Conservation (phyloP, 73 alveolate species). For the Tetrahymena elliotti region DNA sequence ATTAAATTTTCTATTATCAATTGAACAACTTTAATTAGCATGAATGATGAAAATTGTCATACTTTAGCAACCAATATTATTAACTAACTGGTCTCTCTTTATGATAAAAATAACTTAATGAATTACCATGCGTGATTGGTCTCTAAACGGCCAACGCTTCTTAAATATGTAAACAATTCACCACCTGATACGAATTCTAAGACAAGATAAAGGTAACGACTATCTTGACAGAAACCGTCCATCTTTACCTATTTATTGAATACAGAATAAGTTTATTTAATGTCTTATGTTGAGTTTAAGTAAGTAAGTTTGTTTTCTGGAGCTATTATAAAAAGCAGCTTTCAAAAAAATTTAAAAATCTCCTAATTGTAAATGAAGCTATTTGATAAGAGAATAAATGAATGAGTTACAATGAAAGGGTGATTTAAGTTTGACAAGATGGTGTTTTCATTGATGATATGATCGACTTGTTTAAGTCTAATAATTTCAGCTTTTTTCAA, state of each 20-base stretch:
- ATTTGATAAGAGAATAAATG: neutral
- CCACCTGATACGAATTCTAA: slow-evolving; percentile 80
- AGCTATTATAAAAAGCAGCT: neutral
- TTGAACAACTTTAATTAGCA: neutral
- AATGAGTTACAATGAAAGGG: slow-evolving; percentile 56
- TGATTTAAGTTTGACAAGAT: slow-evolving; percentile 68
- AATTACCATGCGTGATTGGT: slow-evolving; percentile 50
- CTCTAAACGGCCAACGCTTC: slow-evolving; percentile 61
- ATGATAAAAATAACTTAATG: neutral
- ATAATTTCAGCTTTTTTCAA: slow-evolving; percentile 89
- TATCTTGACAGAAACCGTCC: slow-evolving; percentile 59
- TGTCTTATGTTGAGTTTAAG: no score
- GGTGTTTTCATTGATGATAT: slow-evolving; percentile 73
- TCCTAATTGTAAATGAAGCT: neutral
- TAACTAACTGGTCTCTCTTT: neutral
- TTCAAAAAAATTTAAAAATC: neutral
- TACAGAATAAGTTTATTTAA: neutral
- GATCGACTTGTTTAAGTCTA: slow-evolving; percentile 88
- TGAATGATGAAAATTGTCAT: neutral
- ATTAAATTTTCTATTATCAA: neutral
- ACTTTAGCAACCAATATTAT: neutral
- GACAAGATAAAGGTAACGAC: slow-evolving; percentile 56
- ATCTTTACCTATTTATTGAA: slow-evolving; percentile 18
- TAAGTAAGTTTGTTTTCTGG: neutral
- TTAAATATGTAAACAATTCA: slow-evolving; percentile 65